Base-by-base conservation (phyloP, 495 filamentous ascomycete genomes). In the Aspergillus heteromorphus region DNA sequence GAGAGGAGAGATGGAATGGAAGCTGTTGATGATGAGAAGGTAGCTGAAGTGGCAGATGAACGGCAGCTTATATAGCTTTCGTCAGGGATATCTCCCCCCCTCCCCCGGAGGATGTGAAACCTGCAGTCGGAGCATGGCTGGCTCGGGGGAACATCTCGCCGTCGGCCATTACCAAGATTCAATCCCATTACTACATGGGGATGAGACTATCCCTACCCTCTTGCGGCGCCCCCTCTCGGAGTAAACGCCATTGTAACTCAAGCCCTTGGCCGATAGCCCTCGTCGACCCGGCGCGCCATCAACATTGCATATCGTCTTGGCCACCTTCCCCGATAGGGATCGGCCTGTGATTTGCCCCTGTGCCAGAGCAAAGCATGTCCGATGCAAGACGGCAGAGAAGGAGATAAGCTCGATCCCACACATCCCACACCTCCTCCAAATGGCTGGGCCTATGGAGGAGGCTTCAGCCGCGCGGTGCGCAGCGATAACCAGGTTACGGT, bases 1-100 rank as follows among this genome's bases (percentile, higher is more conserved):
- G 23, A 16, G 43, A 47, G 21, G 13, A 13, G 34, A 38, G 31
- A 36, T 14, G 48, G 1, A 8, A 41, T 27, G 49, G 43, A 30
- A n/a, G 13, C 14, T n/a, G 43, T 36, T 49, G 48, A 50, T 23
- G 40, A 45, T 17, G 40, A 52, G 14, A 23, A 23, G 20, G n/a
- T 16, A 51, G 20, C 20, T 40, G n/a, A 27, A 20, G 4, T 18
- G 21, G 3, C 23, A n/a, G 5, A 16, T 19, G 17, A 43, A n/a
- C 16, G 29, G 27, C 23, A 13, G 34, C 43, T 50, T 58, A 43
- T 58, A 54, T 49, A 38, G 23, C 23, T 43, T 43, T 14, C 6
- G 21, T 43, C 40, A 13, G 40, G 3, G 6, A 4, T 23, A 1
- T 18, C n/a, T n/a, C n/a, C n/a, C n/a, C n/a, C n/a, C n/a, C n/a